phyloP scores from a whole-genome alignment of 345 rosid genomes.

The Salix caprea region DNA sequence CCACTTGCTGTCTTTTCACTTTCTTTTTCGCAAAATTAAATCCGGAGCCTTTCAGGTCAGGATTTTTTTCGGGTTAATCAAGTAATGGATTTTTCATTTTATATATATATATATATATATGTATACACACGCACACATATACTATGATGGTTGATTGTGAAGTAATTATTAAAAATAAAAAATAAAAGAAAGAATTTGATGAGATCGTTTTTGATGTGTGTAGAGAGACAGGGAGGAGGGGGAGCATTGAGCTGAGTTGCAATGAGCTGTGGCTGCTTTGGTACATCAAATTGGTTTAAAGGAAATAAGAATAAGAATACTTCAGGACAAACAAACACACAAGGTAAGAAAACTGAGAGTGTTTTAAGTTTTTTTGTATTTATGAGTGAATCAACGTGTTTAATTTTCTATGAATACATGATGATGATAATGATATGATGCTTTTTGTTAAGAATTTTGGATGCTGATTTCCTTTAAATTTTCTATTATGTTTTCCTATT shows the following conservation, averaged over 20 bases:
- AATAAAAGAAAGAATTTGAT: not conserved
- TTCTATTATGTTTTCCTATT: not conserved
- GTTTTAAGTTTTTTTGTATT: not conserved
- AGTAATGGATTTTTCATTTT: not conserved
- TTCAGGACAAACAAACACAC: conserved; percentile 26
- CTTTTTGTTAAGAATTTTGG: not conserved
- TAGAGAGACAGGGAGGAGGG: not conserved
- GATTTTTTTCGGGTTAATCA: not conserved
- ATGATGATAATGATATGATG: too few species aligned
- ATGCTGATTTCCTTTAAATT: not conserved
- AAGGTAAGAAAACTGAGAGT: conserved; percentile 37
- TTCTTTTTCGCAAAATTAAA: not conserved
- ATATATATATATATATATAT: too few species aligned
- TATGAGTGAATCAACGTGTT: not conserved
- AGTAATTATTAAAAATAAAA: too few species aligned
- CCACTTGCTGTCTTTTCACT: not conserved
- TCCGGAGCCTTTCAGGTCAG: not conserved
- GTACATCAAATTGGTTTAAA: conserved; percentile 36
- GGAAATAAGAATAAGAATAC: conserved; percentile 19
- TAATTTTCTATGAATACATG: too few species aligned
- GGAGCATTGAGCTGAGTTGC: conserved; percentile 16
- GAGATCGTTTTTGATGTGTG: not conserved
- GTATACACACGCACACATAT: too few species aligned
- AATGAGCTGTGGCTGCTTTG: conserved; percentile 58
- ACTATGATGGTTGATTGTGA: too few species aligned